These are phyloP conservation scores for Aspergillus sp. DNA, from an alignment of 2,329 filamentous ascomycete species.

Conservation along the genomic window DNA sequence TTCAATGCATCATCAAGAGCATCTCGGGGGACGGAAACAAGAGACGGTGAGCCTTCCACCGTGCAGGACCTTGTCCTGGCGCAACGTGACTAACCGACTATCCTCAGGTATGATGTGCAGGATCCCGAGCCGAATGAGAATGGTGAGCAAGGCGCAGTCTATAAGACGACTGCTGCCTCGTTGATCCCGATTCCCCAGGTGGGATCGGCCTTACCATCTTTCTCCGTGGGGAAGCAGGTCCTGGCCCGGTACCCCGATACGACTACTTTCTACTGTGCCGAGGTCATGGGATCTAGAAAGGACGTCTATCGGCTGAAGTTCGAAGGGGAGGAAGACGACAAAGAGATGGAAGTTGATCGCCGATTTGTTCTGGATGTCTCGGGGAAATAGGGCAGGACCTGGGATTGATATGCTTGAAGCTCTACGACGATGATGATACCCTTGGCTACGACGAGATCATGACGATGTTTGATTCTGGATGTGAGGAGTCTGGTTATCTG, in stretches of 20 bases:
- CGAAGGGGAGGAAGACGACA: slow-evolving; percentile 72
- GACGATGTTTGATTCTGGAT: not conserved
- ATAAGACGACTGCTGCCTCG: slow-evolving; percentile 68
- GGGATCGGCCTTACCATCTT: slow-evolving; percentile 60
- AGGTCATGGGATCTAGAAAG: slow-evolving; percentile 68
- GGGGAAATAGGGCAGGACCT: slow-evolving; percentile 33
- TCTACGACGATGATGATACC: too few species aligned
- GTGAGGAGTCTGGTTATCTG: not conserved
- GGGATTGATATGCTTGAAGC: too few species aligned
- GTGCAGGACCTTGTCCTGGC: slow-evolving; percentile 3
- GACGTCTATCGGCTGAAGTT: slow-evolving; percentile 62
- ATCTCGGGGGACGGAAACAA: slow-evolving; percentile 71
- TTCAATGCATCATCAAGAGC: slow-evolving; percentile 73
- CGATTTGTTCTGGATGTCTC: slow-evolving; percentile 75
- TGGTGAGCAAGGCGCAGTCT: slow-evolving; percentile 59
- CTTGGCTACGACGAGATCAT: not conserved
- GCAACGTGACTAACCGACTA: slow-evolving; percentile 12
- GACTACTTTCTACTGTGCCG: slow-evolving; percentile 81
- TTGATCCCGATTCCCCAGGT: slow-evolving; percentile 72
- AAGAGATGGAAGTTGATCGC: slow-evolving; percentile 71
- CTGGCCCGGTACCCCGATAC: slow-evolving; percentile 79
- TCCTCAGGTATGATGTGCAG: slow-evolving; percentile 68
- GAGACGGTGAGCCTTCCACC: slow-evolving; percentile 49
- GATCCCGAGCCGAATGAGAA: slow-evolving; percentile 73
- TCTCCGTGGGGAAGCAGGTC: slow-evolving; percentile 65